Base-by-base conservation (phyloP, 768 basidiomycete species). In the Tubosaeta brunneosetosa region DNA sequence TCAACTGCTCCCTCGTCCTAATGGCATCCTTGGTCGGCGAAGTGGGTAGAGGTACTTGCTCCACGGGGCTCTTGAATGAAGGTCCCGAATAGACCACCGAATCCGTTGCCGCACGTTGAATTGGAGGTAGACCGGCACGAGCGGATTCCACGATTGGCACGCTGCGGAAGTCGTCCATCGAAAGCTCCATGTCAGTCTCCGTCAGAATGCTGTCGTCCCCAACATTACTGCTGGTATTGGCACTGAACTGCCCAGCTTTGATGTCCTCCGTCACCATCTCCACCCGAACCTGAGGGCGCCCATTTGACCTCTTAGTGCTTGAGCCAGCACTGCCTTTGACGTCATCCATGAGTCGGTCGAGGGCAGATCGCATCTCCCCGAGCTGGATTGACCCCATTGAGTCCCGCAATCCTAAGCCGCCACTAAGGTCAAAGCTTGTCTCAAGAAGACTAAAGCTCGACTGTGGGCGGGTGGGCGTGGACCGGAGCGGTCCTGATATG, bases 341-440 rank as follows among this genome's bases (percentile, higher is more conserved):
- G 50, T 86, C 82, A 55, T 86, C 83, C 81, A 88, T 85, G 29
- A 88, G 72, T 41, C 84, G 72, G 62, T 88, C 86, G 29, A 88
- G 73, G 6, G 86, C 86, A 55, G 83, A 85, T 54, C 81, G 80
- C 79, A 86, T 86, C 44, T 86, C 86, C 56, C 80, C 77, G 26
- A 84, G 81, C 58, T 82, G 78, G 26, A 82, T 74, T 42, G 77
- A 74, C 7, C 76, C 75, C 63, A 78, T 65, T 13, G 74, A 77
- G 71, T 74, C 59, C 57, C 71, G 62, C 40, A 66, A 43, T 47
- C 58, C 54, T 27, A 62, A 50, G 17, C 63, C 49, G 16, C 61
- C 63, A n/a, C 59, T 58, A 4, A 63, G 44, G 26, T 66, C 62
- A 16, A 67, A 51, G 38, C 58, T 69, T 10, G 58, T 51, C 40